Evolutionary conservation across 306 rosid genomes (phyloP).

Genomic region (Begonia peltatifolia): DNA sequence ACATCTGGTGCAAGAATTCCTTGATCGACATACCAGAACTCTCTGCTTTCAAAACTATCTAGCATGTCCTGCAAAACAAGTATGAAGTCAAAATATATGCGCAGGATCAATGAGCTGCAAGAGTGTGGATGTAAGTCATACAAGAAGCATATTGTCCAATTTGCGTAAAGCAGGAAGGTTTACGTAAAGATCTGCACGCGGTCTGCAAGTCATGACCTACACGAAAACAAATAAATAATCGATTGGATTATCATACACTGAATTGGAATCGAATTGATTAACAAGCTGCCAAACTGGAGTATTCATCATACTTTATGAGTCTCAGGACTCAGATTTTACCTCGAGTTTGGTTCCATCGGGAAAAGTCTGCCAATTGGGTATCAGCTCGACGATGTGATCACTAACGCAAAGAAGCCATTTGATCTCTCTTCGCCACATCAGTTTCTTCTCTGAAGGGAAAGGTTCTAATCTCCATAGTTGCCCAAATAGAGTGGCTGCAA

Average conservation of each 20-base stretch:
- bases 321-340: constrained; percentile 1
- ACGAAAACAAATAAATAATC: not conserved
- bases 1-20: constrained; percentile 64
- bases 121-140: constrained; percentile 29
- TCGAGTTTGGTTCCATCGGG: constrained; percentile 16
- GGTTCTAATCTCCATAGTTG: constrained; percentile 18
- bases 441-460: constrained; percentile 9
- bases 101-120: constrained; percentile 7
- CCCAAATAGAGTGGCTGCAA: constrained; percentile 14
- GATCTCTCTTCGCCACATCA: constrained; percentile 15
- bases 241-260: constrained; percentile 7
- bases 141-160: constrained; percentile 95
- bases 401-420: constrained; percentile 18
- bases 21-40: constrained; percentile 93
- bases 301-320: not conserved
- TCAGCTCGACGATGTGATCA: constrained; percentile 12
- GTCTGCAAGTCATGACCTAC: constrained; percentile 85
- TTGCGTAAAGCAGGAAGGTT: constrained; percentile 89
- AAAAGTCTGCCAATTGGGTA: constrained; percentile 14
- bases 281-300: not conserved
- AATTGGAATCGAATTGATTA: not conserved
- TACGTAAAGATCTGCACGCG: constrained; percentile 77
- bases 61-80: constrained; percentile 55
- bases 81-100: constrained; percentile 13
- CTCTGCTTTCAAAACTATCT: constrained; percentile 52